Base-by-base conservation (phyloP, 768 basidiomycete genomes). In the Mycena pura region DNA sequence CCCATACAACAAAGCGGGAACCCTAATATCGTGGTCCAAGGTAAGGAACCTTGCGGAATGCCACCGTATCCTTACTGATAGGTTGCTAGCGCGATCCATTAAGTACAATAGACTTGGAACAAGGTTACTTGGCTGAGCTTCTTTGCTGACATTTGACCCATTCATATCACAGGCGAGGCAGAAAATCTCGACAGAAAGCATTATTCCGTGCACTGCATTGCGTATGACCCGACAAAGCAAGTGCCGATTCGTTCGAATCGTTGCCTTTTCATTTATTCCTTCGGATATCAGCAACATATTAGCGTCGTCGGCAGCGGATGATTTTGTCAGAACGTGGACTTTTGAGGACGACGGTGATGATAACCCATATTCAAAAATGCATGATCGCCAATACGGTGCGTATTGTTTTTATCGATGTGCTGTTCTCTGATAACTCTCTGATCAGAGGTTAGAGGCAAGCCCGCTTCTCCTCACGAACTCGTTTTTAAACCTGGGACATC, bases 201-300 rank as follows among this genome's bases (percentile, higher is more conserved):
- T 60, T 87, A 86, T 59, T 76, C 82, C 0, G 79, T 89, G 0
- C 80, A 82, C 47, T 85, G 87, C 57, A 75, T 87, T 36, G 81
- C 81, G 21, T 84, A 86, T 57, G 80, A 85, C 66, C 84, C 86
- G 1, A 65, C 57, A 58, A 76, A 79, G 85, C 84, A 68, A 57
- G 75, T 44, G 24, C 9, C 15, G n/a, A 38, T 25, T 54, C n/a
- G 10, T 17, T 27, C n/a, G 10, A 21, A 17, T 14, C 21, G 14
- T 28, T n/a, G 3, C 9, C 7, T 10, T 46, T n/a, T n/a, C n/a
- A 10, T 44, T 62, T 22, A 56, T 52, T 28, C 34, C 17, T 10
- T 29, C 38, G n/a, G 61, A 55, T 69, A 57, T 43, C 48, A 63
- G 64, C 46, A 61, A 55, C 22, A 44, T 36, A 14, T 38, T 38